These are phyloP conservation scores for Trypanosomatidae sp. DNA, from an alignment of 208 protist species.

Conservation along the genomic window DNA sequence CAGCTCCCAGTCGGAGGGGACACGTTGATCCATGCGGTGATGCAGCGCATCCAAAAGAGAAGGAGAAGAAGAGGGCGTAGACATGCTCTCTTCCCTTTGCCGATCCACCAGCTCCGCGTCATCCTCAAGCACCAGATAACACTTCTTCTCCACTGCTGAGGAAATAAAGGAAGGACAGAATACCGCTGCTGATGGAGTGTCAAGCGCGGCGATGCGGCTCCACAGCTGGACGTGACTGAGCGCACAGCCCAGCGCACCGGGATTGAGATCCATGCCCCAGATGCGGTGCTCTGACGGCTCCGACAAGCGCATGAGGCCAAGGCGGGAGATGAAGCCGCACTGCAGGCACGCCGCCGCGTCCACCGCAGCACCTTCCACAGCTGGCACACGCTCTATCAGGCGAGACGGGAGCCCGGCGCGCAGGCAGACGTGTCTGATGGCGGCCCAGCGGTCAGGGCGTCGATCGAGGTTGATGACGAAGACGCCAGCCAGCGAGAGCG, in stretches of 20 bases:
- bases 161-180: too few relatives aligned
- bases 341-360: slow-evolving; percentile 25
- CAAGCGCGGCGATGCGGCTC: slow-evolving; percentile 52
- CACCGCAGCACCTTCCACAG: slow-evolving; percentile 49
- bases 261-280: slow-evolving; percentile 88
- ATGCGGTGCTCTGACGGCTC: slow-evolving; percentile 44
- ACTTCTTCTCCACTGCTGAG: background rate
- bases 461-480: slow-evolving; percentile 80
- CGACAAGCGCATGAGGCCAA: slow-evolving; percentile 50
- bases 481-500: slow-evolving; percentile 26
- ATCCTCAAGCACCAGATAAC: slow-evolving; percentile 6
- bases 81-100: background rate
- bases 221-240: slow-evolving; percentile 75
- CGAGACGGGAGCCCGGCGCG: slow-evolving; percentile 28
- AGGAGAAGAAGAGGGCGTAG: background rate
- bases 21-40: slow-evolving; percentile 25
- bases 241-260: slow-evolving; percentile 75
- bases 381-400: slow-evolving; percentile 39
- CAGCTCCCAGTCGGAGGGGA: slow-evolving; percentile 74
- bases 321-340: slow-evolving; percentile 54
- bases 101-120: background rate
- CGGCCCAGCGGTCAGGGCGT: slow-evolving; percentile 60
- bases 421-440: slow-evolving; percentile 19
- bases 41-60: slow-evolving; percentile 38
- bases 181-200: background rate